phyloP scores from a whole-genome alignment of 2,329 filamentous ascomycete genomes.

The Aspergillus jensenii region DNA sequence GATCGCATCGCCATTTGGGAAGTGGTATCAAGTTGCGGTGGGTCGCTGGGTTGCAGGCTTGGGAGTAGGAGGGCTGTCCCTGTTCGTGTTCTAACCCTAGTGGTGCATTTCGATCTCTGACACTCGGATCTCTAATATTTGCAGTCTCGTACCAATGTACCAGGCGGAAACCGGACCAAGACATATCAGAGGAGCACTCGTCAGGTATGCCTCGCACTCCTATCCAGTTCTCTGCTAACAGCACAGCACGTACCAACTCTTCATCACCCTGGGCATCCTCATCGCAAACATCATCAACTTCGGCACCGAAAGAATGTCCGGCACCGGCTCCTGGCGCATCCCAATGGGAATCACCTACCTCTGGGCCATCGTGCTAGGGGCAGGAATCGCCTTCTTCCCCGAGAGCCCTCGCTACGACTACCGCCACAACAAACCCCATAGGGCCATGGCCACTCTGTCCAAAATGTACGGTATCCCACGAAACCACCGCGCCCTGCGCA shows the following conservation, averaged over 20 bases:
- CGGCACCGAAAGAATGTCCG: conserved; percentile 35
- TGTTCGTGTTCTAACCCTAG: conserved; percentile 11
- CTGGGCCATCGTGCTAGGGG: conserved; percentile 55
- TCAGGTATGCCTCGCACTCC: conserved; percentile 26
- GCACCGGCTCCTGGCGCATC: conserved; percentile 49
- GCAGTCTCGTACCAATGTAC: conserved; percentile 45
- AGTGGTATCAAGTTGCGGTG: conserved; percentile 44
- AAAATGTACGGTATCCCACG: conserved; percentile 54
- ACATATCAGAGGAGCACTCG: conserved; percentile 46
- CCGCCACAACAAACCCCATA: conserved; percentile 53
- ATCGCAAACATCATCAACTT: conserved; percentile 49
- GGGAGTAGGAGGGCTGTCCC: conserved; percentile 43
- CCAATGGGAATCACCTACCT: conserved; percentile 58
- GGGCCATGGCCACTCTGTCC: conserved; percentile 52
- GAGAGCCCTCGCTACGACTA: conserved; percentile 61
- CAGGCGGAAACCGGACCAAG: conserved; percentile 45
- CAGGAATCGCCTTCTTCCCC: conserved; percentile 55
- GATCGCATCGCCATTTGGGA: conserved; percentile 36
- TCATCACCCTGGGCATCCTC: conserved; percentile 49
- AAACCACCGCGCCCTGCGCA: conserved; percentile 52
- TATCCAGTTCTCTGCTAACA: not conserved
- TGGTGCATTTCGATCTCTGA: not conserved
- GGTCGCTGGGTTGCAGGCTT: conserved; percentile 46
- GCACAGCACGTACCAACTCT: conserved; percentile 47
- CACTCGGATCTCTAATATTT: not conserved